Conservation (phyloP, 306 rosid genomes). For the Citrullus mucosospermus region DNA sequence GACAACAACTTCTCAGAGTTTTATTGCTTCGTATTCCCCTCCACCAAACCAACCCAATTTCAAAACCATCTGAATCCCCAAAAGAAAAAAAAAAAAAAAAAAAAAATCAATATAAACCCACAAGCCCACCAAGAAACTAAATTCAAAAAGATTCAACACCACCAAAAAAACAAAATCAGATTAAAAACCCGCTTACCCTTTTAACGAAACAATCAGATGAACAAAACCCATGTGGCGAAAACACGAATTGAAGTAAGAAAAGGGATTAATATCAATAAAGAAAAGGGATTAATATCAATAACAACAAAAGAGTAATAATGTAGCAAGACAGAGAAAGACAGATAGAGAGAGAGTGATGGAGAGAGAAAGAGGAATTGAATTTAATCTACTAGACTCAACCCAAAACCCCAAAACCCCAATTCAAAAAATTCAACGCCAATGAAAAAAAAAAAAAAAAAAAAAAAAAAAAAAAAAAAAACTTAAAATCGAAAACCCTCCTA, state of each 20-base stretch:
- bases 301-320: not conserved
- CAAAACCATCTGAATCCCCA: not conserved
- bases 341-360: not conserved
- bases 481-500: not conserved
- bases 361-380: not conserved
- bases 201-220: not conserved
- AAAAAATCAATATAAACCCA: not conserved
- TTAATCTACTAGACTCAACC: constrained; percentile 16
- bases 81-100: not conserved
- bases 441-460: not conserved
- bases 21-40: constrained; percentile 17
- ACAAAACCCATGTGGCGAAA: constrained; percentile 1
- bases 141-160: not conserved
- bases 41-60: constrained; percentile 48
- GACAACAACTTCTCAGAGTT: constrained; percentile 39
- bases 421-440: not conserved
- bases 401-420: constrained; percentile 11
- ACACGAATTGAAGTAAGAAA: not conserved
- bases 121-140: not conserved
- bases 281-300: not conserved
- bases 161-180: not conserved
- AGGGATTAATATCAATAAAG: too few relatives aligned
- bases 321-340: not conserved
- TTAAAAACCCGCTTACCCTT: not conserved
- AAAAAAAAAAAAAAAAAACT: not conserved